These are phyloP conservation scores for Nigrospora osmanthi DNA, from an alignment of 2,329 filamentous ascomycete species.

Conservation along the genomic window DNA sequence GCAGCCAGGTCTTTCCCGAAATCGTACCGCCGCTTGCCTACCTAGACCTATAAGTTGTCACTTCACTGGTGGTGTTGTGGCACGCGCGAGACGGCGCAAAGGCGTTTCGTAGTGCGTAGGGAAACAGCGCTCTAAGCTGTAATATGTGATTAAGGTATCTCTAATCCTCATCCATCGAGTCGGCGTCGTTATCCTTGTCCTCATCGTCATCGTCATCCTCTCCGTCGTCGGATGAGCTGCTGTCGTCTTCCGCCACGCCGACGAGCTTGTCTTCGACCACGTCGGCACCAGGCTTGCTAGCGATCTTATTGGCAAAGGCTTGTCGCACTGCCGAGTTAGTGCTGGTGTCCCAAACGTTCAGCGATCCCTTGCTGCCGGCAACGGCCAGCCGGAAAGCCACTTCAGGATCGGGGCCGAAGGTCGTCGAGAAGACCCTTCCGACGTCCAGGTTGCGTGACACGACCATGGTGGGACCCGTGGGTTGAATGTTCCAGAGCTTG, in stretches of 20 bases:
- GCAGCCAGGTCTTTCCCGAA: no score
- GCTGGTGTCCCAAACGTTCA: conserved; percentile 94
- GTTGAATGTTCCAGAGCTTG: conserved; percentile 90
- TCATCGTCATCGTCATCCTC: conserved; percentile 30
- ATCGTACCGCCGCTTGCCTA: no score
- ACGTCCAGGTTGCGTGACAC: conserved; percentile 88
- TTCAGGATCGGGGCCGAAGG: conserved; percentile 82
- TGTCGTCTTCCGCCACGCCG: conserved; percentile 60
- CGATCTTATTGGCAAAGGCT: conserved; percentile 70
- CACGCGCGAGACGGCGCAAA: no score
- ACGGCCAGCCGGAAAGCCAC: conserved; percentile 90
- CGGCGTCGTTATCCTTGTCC: conserved; percentile 27
- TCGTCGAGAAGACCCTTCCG: conserved; percentile 86
- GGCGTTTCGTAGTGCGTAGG: no score
- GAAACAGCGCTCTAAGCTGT: no score
- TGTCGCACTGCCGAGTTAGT: conserved; percentile 83
- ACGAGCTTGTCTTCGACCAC: conserved; percentile 67
- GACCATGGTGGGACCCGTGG: conserved; percentile 79
- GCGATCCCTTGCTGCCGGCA: conserved; percentile 84
- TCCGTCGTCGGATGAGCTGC: conserved; percentile 38
- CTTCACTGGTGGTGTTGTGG: no score
- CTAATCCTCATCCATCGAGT: conserved; percentile 52
- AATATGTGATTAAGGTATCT: background rate
- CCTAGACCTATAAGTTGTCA: no score
- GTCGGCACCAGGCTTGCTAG: conserved; percentile 45